Percentiles rank a stretch among this genome's conserved stretches.
Evolutionary conservation across 371 early-diverging fungal species (phyloP).

Genomic region (Gilbertella persicaria): DNA sequence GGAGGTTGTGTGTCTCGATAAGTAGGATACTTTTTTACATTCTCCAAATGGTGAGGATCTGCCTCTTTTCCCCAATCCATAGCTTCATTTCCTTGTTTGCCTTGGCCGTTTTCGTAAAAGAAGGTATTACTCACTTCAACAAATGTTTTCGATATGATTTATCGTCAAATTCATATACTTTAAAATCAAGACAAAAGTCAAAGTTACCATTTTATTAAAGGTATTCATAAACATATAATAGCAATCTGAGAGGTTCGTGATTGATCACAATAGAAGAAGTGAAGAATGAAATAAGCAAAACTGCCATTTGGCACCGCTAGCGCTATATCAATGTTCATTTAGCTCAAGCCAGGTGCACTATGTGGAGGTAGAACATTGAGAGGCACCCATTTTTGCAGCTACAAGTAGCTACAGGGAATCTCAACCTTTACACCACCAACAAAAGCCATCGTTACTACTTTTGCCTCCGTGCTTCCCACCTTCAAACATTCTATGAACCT

Average conservation of each 20-base stretch:
- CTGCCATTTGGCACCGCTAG: not conserved
- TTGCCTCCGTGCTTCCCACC: constrained; percentile 8
- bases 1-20: too few species aligned
- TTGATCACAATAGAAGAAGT: not conserved
- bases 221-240: constrained; percentile 2
- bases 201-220: not conserved
- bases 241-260: not conserved
- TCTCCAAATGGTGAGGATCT: too few species aligned
- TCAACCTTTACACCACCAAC: constrained; percentile 9
- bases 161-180: too few species aligned
- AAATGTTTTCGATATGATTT: too few species aligned
- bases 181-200: too few species aligned
- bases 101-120: too few species aligned
- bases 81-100: too few species aligned
- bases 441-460: not conserved
- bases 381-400: constrained; percentile 10
- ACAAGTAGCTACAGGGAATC: constrained; percentile 9
- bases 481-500: constrained; percentile 10
- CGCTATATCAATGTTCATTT: constrained; percentile 7
- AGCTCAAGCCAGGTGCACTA: constrained; percentile 9
- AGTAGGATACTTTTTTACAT: too few species aligned
- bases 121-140: too few species aligned
- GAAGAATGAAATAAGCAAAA: constrained; percentile 1
- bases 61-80: too few species aligned
- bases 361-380: constrained; percentile 10